Conservation (phyloP, 2,329 filamentous ascomycete species). For the Pestalotiopsis sp. region DNA sequence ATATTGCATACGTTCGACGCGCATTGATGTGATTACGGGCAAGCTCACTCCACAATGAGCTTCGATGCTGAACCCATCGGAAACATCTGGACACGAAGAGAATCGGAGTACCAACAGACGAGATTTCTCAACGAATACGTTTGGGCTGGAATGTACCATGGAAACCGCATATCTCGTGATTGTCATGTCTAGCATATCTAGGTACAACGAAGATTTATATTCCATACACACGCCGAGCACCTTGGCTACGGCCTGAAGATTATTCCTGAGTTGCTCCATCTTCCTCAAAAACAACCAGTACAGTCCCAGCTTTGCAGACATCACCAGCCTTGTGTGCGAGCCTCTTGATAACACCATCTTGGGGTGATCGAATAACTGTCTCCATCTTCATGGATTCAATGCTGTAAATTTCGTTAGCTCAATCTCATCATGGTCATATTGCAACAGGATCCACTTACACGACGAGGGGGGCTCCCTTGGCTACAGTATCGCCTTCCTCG, state of each 20-base stretch:
- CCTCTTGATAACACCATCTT: constrained; percentile 71
- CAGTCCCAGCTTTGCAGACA: constrained; percentile 77
- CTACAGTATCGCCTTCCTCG: constrained; percentile 76
- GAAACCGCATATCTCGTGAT: background rate
- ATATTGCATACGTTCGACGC: background rate
- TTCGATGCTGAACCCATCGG: too few relatives aligned
- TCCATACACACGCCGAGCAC: background rate
- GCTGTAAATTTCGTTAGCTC: constrained; percentile 39
- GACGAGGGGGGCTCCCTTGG: constrained; percentile 84
- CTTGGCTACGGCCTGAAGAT: background rate
- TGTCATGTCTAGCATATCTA: background rate
- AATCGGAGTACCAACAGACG: background rate
- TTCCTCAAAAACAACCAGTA: constrained; percentile 74
- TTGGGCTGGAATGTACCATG: background rate
- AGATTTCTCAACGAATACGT: background rate
- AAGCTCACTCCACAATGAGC: background rate
- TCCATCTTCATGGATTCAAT: constrained; percentile 94
- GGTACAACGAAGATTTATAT: background rate
- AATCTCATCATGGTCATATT: background rate
- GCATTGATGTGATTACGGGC: background rate
- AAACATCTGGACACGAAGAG: background rate
- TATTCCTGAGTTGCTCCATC: constrained; percentile 20
- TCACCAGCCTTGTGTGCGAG: constrained; percentile 77
- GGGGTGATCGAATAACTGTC: constrained; percentile 78
- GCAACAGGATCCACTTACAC: constrained; percentile 58